Percentiles rank a stretch among this genome's conserved stretches.
Conservation (phyloP, 345 rosid species). For the Combretum micranthum region DNA sequence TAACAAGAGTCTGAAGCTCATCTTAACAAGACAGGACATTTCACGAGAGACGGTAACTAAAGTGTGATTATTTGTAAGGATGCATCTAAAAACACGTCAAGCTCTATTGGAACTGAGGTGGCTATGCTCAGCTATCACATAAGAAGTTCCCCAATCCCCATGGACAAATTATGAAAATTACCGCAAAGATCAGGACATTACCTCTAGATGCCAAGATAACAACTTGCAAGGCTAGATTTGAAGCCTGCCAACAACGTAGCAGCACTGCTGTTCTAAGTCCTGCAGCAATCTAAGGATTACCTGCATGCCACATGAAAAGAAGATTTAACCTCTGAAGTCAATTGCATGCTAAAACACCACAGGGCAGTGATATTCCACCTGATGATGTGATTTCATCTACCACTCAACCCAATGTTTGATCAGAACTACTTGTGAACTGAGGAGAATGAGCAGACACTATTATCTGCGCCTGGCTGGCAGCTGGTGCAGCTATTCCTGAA, state of each 20-base stretch:
- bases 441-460: constrained; percentile 66
- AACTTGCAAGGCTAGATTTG: constrained; percentile 85
- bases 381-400: constrained; percentile 8
- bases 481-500: constrained; percentile 47
- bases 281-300: constrained; percentile 78
- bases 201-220: constrained; percentile 83
- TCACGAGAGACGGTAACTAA: too few relatives aligned
- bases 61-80: too few relatives aligned
- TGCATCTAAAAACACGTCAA: too few relatives aligned
- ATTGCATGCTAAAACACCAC: too few relatives aligned
- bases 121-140: too few relatives aligned
- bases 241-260: constrained; percentile 87
- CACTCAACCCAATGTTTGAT: constrained; percentile 85
- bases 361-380: too few relatives aligned
- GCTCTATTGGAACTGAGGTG: too few relatives aligned
- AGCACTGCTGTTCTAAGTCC: constrained; percentile 70
- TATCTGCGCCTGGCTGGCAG: constrained; percentile 61
- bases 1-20: too few relatives aligned
- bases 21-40: too few relatives aligned
- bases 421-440: constrained; percentile 76
- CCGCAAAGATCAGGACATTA: constrained; percentile 14
- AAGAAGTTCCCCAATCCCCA: neutral
- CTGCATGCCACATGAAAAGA: constrained; percentile 14
- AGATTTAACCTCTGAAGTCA: neutral
- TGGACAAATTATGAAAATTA: neutral